These are phyloP conservation scores for Sanguinoderma infundibulare DNA, from an alignment of 1,284 basidiomycete species.

Conservation along the genomic window DNA sequence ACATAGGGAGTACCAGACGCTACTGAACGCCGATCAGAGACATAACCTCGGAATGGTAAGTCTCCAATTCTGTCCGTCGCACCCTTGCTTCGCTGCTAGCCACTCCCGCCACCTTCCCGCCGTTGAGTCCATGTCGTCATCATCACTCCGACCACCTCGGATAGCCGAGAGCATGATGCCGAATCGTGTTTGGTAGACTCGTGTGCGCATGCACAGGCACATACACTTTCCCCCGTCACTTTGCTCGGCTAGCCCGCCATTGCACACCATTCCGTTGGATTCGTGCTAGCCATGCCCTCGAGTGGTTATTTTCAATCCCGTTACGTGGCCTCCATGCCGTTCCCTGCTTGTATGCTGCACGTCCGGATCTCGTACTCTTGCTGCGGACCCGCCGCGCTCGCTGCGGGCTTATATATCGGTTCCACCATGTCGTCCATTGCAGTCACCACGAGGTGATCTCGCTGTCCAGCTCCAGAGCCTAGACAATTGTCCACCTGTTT, in stretches of 20 bases:
- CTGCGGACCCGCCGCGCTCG: background rate
- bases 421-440: too few relatives aligned
- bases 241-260: background rate
- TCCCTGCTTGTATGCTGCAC: background rate
- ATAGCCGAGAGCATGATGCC: slow-evolving; percentile 2
- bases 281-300: too few relatives aligned
- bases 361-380: background rate
- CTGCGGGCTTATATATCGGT: background rate
- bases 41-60: slow-evolving; percentile 60
- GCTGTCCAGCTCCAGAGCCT: background rate
- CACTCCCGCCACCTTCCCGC: background rate
- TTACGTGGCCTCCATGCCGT: background rate
- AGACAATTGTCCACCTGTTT: background rate
- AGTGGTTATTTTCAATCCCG: too few relatives aligned
- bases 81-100: background rate
- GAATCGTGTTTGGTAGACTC: slow-evolving; percentile 2
- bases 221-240: background rate
- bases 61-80: slow-evolving; percentile 16
- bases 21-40: slow-evolving; percentile 50
- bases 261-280: background rate
- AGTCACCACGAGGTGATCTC: background rate
- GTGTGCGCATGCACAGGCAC: background rate
- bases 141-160: background rate
- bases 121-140: background rate
- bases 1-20: slow-evolving; percentile 54